A percentile compares a stretch with the other conserved stretches of the same genome.
These are phyloP conservation scores for Glycyrrhiza uralensis DNA, from an alignment of 306 rosid species.

Conservation along the genomic window DNA sequence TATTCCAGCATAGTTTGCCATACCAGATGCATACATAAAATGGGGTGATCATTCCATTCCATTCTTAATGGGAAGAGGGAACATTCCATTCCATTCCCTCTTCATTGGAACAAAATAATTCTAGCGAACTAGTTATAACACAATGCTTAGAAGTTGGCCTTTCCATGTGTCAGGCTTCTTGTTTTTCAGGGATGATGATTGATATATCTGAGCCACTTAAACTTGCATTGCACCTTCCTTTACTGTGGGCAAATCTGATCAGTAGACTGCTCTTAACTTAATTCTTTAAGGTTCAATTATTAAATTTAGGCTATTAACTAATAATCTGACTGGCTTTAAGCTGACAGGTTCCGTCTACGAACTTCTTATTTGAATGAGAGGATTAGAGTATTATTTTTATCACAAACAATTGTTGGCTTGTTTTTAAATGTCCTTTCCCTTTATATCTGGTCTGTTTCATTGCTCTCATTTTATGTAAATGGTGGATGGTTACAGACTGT, in stretches of 20 bases:
- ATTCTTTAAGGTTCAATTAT: too few relatives aligned
- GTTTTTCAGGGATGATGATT: not conserved
- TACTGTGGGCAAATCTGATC: too few relatives aligned
- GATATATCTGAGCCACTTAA: not conserved
- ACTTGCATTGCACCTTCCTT: not conserved
- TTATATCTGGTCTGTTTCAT: not conserved
- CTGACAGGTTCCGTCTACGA: not conserved
- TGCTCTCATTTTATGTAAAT: slow-evolving; percentile 22
- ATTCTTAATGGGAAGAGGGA: not conserved
- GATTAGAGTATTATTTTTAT: not conserved
- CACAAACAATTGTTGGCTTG: not conserved
- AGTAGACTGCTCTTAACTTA: too few relatives aligned
- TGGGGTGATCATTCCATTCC: not conserved
- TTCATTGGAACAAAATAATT: not conserved
- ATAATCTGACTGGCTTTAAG: not conserved
- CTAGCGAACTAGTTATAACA: not conserved
- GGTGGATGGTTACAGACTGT: slow-evolving; percentile 77
- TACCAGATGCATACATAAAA: not conserved
- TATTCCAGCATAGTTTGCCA: not conserved
- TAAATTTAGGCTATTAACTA: slow-evolving; percentile 9
- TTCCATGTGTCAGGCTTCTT: not conserved
- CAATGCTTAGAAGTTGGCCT: too few relatives aligned
- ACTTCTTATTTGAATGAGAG: slow-evolving; percentile 1
- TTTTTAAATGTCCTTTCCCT: not conserved
- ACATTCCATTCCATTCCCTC: not conserved